Base-by-base conservation (phyloP, 2,329 filamentous ascomycete species). In the Apiospora arundinis region DNA sequence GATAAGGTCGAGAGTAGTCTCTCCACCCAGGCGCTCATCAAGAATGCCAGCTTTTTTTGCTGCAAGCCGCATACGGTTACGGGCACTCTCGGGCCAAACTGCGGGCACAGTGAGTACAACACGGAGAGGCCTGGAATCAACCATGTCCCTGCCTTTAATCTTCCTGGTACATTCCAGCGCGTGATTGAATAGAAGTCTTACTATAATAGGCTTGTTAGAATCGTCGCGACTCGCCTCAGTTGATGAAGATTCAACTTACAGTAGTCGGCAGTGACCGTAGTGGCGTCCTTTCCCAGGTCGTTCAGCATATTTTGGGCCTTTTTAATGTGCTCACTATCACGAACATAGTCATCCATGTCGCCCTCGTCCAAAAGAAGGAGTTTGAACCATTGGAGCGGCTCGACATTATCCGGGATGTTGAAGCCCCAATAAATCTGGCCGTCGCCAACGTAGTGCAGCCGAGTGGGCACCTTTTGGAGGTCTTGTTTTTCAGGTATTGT, bases 301-400 rank as follows among this genome's bases (percentile, higher is more conserved):
- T 49, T 5, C 0, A 77, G 68, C 0, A 74, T 70, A 0, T 49
- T 4, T 0, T 49, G 72, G 0, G 78, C 75, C 0, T 74, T 44
- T 0, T 42, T 25, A 0, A 83, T 16, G 0, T 82, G 76, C 0
- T 60, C 2, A 0, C 80, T 81, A 0, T 49, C 4, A 0, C 71
- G 48, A 0, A 45, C 12, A n/a, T 0, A 85, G 0, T 7, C 32
- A 0, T 76, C 71, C 0, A 85, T 23, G 46, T 85, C 81, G 0
- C 69, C 37, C 0, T 77, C 69, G 0, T 84, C 77, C 0, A 85
- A 63, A 0, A 86, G 75, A 0, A 85, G 73, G 0, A 86, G 76
- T 69, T 86, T 85, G 73, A 85, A 84, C 83, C 83, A 86, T 1
- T 75, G 74, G 0, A 84, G 9, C 0, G 80, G 63, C 0, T 81